These are phyloP conservation scores for Colletotrichum sp. DNA, from an alignment of 2,329 filamentous ascomycete species.

Conservation along the genomic window DNA sequence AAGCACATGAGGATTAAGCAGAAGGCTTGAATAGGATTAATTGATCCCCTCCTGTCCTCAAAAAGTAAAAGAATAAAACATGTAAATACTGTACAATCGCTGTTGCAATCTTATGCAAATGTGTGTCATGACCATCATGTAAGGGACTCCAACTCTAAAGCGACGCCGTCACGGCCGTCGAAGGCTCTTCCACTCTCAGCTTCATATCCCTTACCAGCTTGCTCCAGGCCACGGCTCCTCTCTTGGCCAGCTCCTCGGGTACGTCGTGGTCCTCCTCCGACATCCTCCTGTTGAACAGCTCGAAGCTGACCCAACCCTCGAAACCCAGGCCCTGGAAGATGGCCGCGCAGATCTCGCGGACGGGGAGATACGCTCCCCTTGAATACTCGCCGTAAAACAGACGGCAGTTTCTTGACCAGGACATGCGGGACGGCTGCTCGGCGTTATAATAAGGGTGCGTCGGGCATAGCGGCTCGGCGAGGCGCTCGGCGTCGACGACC, in stretches of 20 bases:
- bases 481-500: slow-evolving; percentile 74
- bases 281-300: slow-evolving; percentile 70
- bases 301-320: slow-evolving; percentile 73
- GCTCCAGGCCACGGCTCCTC: slow-evolving; percentile 55
- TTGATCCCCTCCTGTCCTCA: neutral
- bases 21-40: neutral
- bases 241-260: slow-evolving; percentile 65
- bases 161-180: slow-evolving; percentile 36
- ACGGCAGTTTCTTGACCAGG: slow-evolving; percentile 78
- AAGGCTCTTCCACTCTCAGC: slow-evolving; percentile 27
- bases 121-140: neutral
- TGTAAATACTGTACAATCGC: slow-evolving; percentile 7
- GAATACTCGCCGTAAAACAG: slow-evolving; percentile 60
- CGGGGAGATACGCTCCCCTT: slow-evolving; percentile 70
- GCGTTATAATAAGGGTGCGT: slow-evolving; percentile 38
- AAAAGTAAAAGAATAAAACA: neutral
- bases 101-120: neutral
- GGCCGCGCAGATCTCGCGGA: slow-evolving; percentile 62
- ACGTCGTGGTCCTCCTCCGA: slow-evolving; percentile 53
- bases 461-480: slow-evolving; percentile 61
- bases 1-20: slow-evolving; percentile 49
- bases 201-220: slow-evolving; percentile 44
- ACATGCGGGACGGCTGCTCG: slow-evolving; percentile 63
- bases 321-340: slow-evolving; percentile 70
- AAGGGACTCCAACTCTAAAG: slow-evolving; percentile 25